Evolutionary conservation across 352 stramenopile species (phyloP).

Genomic region (Phytopythium delawarense): DNA sequence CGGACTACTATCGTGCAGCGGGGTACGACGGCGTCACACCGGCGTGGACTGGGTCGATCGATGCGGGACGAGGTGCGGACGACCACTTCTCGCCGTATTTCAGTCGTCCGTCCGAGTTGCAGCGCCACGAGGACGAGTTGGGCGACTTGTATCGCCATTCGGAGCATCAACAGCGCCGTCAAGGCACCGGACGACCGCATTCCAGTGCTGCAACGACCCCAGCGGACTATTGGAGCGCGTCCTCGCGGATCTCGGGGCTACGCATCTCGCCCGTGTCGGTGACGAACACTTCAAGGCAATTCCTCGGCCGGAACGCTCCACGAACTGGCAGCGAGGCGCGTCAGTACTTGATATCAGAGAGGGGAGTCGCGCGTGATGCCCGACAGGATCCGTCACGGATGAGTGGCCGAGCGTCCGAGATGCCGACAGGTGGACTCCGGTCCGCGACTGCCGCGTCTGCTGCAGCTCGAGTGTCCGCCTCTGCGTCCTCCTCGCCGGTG

Average conservation of each 20-base stretch:
- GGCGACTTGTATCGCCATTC: background rate
- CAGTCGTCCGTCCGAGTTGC: background rate
- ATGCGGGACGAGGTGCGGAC: background rate
- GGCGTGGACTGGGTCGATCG: background rate
- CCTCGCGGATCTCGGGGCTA: slow-evolving; percentile 1
- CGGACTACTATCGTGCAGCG: background rate
- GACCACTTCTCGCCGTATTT: background rate
- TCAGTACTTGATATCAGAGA: background rate
- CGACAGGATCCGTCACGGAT: background rate
- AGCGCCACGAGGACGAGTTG: background rate
- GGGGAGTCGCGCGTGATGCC: background rate
- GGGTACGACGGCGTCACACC: background rate
- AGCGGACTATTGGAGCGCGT: background rate
- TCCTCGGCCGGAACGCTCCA: background rate
- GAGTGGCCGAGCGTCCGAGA: background rate
- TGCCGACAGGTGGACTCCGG: background rate
- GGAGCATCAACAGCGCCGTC: background rate
- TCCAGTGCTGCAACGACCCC: background rate
- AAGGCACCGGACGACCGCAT: background rate
- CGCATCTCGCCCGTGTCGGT: background rate
- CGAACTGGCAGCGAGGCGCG: background rate
- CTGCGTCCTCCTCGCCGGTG: background rate
- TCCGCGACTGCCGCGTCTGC: background rate
- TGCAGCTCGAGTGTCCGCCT: background rate
- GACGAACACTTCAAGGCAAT: background rate